Base-by-base conservation (phyloP, 1,139 yeast genomes). In the Kazachstania sp. region DNA sequence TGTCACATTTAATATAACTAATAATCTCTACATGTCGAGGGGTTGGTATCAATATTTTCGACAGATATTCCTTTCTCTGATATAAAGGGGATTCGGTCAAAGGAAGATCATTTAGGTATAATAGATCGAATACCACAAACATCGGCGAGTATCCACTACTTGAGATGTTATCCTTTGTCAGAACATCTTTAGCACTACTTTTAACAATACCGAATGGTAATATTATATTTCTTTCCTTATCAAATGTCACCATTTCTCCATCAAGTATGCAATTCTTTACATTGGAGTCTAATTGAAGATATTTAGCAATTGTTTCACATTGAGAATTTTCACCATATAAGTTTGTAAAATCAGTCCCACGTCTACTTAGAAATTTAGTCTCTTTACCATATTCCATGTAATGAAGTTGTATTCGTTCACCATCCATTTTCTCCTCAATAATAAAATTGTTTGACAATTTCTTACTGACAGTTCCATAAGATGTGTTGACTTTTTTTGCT, bases 181-280 rank as follows among this genome's bases (percentile, higher is more conserved):
- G 38, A 11, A 54, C 59, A 41, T 56, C 55, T 8, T 56, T 65
- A 0, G 94, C 95, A 39, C 86, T 77, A 6, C 84, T 73, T 58
- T 85, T 83, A 37, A 90, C 73, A 0, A 86, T 75, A 0, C 95
- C 95, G 67, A 86, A 86, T 0, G 96, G 95, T 19, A 86, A 67
- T 8, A 86, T 72, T 1, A 71, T 71, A 37, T 80, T 68, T 18
- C 79, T 67, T 12, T 72, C 68, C 12, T 77, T 77, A 62, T 90
- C 96, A 77, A 80, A 88, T 0, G 95, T 88, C 0, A 90, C 81
- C 88, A 92, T 85, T 66, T 92, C 98, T 1, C 98, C 97, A 66
- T 92, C 98, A 4, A 92, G 61, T 2, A 92, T 64, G 51, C 72
- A 65, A 40, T 65, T 65, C 43, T 68, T 59, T 3, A 86, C 78